phyloP scores from a whole-genome alignment of 305 asterid species.

The Vinca major region DNA sequence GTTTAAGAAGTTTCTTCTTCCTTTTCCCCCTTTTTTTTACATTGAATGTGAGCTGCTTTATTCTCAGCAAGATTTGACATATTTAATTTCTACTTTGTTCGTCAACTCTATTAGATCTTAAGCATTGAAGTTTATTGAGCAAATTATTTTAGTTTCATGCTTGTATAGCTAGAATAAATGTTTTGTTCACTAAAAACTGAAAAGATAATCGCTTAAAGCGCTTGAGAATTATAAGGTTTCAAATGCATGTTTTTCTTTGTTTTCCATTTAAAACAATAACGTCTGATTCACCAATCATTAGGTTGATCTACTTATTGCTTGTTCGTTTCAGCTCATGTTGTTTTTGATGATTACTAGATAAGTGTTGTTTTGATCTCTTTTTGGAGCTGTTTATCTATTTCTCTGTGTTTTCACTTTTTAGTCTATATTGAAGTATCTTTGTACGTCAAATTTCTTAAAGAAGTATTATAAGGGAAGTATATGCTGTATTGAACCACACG shows the following conservation, averaged over 20 bases:
- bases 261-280: neutral
- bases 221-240: neutral
- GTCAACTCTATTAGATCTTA: neutral
- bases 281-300: neutral
- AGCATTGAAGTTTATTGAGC: neutral
- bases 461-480: neutral
- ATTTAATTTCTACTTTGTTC: neutral
- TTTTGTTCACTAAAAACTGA: neutral
- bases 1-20: neutral
- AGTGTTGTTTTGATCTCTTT: neutral
- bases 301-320: constrained; percentile 4
- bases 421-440: neutral
- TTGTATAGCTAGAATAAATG: neutral
- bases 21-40: neutral
- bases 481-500: neutral
- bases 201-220: neutral
- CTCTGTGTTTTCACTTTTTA: neutral
- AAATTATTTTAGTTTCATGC: constrained; percentile 1
- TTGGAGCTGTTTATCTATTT: neutral
- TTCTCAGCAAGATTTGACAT: neutral
- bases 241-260: neutral
- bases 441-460: neutral
- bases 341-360: neutral
- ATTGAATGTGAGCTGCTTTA: neutral
- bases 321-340: neutral